Percentiles rank a stretch among this genome's conserved stretches.
These are phyloP conservation scores for Hortiboletus flavorubellus DNA, from an alignment of 768 basidiomycete species.

Conservation along the genomic window DNA sequence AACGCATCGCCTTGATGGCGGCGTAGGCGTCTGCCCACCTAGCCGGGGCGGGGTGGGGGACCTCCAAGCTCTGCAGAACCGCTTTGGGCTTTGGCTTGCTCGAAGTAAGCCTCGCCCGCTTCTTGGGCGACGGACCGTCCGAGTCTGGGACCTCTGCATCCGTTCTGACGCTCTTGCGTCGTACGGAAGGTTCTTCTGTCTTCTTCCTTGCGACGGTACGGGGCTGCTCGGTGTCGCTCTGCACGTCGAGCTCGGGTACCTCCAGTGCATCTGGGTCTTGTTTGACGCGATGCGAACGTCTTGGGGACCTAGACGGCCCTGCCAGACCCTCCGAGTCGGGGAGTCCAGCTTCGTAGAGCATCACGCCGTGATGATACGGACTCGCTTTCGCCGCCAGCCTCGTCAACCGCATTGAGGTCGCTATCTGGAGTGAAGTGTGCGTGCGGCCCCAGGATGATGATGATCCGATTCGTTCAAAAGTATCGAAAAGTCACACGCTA, in stretches of 20 bases:
- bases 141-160: background rate
- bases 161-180: background rate
- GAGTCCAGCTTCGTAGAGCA: conserved; percentile 32
- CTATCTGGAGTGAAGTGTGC: background rate
- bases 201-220: background rate
- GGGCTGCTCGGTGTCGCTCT: background rate
- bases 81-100: conserved; percentile 57
- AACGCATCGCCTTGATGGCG: conserved; percentile 73
- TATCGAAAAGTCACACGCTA: no score
- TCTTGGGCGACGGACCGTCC: background rate
- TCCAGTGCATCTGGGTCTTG: conserved; percentile 10
- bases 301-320: conserved; percentile 17
- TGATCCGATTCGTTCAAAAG: no score
- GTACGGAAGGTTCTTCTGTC: background rate
- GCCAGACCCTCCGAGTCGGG: background rate
- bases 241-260: background rate
- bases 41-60: conserved; percentile 64
- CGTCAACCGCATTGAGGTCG: conserved; percentile 29
- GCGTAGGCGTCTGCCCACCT: conserved; percentile 70
- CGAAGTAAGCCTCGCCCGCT: conserved; percentile 32
- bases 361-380: conserved; percentile 43
- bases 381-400: conserved; percentile 40
- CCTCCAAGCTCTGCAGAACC: conserved; percentile 50
- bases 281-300: conserved; percentile 32
- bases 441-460: no score